Evolutionary conservation across 1,284 basidiomycete species (phyloP).

Genomic region (Pholiota adiposa): DNA sequence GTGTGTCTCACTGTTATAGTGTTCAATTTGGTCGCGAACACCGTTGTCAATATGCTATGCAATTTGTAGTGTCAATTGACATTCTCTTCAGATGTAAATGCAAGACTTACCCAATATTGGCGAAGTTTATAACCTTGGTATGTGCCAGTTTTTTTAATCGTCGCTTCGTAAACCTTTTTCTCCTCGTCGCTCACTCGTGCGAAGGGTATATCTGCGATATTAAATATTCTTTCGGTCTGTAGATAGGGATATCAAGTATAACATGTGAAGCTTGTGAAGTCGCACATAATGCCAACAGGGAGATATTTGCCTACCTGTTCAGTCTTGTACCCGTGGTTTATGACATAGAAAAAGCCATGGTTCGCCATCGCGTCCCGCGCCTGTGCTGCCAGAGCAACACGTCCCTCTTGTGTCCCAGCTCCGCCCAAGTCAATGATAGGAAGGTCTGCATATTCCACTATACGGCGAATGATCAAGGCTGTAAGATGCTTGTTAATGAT

Average conservation of each 20-base stretch:
- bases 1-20: conserved; percentile 52
- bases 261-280: not conserved
- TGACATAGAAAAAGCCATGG: too few relatives aligned
- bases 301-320: too few relatives aligned
- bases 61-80: not conserved
- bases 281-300: not conserved
- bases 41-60: conserved; percentile 56
- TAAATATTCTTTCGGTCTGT: conserved; percentile 58
- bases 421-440: too few relatives aligned
- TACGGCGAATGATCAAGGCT: not conserved
- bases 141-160: conserved; percentile 53
- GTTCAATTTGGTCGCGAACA: conserved; percentile 60
- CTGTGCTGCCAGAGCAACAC: too few relatives aligned
- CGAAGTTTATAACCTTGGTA: conserved; percentile 65
- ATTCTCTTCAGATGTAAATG: not conserved
- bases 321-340: too few relatives aligned
- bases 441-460: conserved; percentile 74
- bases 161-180: conserved; percentile 51
- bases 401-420: too few relatives aligned
- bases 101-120: conserved; percentile 52
- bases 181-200: conserved; percentile 56
- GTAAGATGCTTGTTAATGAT: not conserved
- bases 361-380: too few relatives aligned
- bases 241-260: not conserved
- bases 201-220: conserved; percentile 70